Percentiles rank a stretch among this genome's conserved stretches.
Conservation (phyloP, 2,329 filamentous ascomycete genomes). For the Xylariaceae sp. region DNA sequence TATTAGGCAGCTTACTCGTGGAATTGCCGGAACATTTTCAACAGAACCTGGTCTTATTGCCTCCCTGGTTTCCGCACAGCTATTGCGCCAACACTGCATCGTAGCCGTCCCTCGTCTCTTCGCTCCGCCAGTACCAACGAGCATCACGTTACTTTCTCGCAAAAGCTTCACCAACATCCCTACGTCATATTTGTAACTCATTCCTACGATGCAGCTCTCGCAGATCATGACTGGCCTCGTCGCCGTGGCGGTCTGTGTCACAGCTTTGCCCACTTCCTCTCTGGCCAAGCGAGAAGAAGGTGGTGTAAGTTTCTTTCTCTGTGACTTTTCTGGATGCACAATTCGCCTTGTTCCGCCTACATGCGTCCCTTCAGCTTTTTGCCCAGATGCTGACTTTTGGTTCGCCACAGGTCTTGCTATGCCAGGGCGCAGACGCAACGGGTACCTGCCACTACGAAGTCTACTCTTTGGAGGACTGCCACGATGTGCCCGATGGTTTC, state of each 20-base stretch:
- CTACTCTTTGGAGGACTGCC: conserved; percentile 40
- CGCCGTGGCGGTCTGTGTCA: conserved; percentile 16
- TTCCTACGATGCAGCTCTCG: conserved; percentile 22
- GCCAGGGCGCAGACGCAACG: conserved; percentile 46
- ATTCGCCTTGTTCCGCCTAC: background rate
- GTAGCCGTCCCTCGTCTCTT: no score
- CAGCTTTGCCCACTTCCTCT: conserved; percentile 22
- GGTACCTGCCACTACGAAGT: conserved; percentile 40
- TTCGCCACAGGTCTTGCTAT: conserved; percentile 40
- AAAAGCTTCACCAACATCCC: conserved; percentile 5
- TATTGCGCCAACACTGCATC: no score
- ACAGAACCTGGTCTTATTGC: no score
- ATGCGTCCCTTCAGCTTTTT: background rate
- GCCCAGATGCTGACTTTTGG: background rate
- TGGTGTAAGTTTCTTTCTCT: conserved; percentile 36
- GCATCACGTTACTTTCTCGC: background rate
- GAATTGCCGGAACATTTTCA: no score
- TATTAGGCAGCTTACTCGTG: no score
- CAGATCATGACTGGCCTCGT: conserved; percentile 18
- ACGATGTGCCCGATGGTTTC: conserved; percentile 39
- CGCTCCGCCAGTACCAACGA: background rate
- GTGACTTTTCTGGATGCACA: no score
- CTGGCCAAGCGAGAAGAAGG: conserved; percentile 39
- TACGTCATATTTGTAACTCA: background rate
- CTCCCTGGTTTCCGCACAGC: no score